Evolutionary conservation across 2,329 filamentous ascomycete species (phyloP).

Genomic region (Botrytis fabae): DNA sequence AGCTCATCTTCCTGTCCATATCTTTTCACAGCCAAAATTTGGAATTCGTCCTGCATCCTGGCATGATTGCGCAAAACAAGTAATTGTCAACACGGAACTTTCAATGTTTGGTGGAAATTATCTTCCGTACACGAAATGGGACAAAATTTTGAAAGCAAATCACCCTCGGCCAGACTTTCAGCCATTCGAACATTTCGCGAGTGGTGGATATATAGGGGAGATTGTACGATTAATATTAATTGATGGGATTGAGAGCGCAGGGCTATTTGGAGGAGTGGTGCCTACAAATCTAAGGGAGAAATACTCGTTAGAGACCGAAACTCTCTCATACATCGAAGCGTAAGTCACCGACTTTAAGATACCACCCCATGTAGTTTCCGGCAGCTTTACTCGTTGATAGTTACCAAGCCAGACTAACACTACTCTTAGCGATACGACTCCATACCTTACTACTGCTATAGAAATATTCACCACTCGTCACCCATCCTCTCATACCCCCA

Average conservation of each 20-base stretch:
- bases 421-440: constrained; percentile 27
- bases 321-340: constrained; percentile 55
- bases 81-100: constrained; percentile 67
- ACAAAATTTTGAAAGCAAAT: constrained; percentile 51
- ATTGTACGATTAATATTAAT: constrained; percentile 58
- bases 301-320: constrained; percentile 62
- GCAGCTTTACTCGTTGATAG: neutral
- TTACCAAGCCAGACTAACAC: constrained; percentile 12
- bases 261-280: constrained; percentile 56
- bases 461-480: constrained; percentile 52
- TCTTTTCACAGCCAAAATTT: constrained; percentile 57
- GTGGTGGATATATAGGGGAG: constrained; percentile 67
- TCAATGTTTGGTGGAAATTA: constrained; percentile 65
- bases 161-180: constrained; percentile 61
- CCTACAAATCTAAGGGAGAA: constrained; percentile 53
- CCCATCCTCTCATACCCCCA: constrained; percentile 48
- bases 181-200: constrained; percentile 62
- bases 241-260: constrained; percentile 57
- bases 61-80: constrained; percentile 59
- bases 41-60: constrained; percentile 55
- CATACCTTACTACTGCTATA: constrained; percentile 43
- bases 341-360: constrained; percentile 42
- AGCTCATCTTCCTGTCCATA: constrained; percentile 60
- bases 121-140: constrained; percentile 63
- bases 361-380: neutral